Evolutionary conservation across 306 rosid species (phyloP).

Genomic region (Vachellia collinsii): DNA sequence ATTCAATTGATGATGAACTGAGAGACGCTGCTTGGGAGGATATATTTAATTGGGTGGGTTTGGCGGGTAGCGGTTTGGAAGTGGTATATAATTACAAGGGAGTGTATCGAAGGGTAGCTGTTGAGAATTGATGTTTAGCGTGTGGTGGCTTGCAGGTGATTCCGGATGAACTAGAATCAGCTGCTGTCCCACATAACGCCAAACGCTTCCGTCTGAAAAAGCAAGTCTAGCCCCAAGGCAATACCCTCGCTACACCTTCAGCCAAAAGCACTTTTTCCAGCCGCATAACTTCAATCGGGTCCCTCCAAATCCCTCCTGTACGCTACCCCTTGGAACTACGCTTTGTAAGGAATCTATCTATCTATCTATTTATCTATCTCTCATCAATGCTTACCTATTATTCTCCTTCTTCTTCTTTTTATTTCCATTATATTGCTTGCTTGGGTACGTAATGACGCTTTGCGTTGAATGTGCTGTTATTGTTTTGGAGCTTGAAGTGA

Average conservation of each 20-base stretch:
- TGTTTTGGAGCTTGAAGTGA: conserved; percentile 33
- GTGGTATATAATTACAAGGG: conserved; percentile 48
- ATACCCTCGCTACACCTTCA: conserved; percentile 53
- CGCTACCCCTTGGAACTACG: conserved; percentile 78
- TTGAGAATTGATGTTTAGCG: conserved; percentile 27
- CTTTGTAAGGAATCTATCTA: conserved; percentile 66
- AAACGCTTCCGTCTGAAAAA: conserved; percentile 49
- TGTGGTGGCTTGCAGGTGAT: too few species aligned
- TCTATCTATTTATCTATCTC: too few species aligned
- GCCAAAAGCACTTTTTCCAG: conserved; percentile 67
- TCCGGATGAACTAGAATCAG: conserved; percentile 64
- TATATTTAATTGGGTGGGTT: conserved; percentile 37
- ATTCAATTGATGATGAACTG: too few species aligned
- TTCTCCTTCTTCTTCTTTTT: neutral
- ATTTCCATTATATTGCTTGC: neutral
- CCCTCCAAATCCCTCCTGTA: conserved; percentile 67
- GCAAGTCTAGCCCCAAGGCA: conserved; percentile 60
- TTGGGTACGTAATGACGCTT: conserved; percentile 34
- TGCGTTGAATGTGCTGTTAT: conserved; percentile 4
- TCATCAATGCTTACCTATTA: conserved; percentile 54
- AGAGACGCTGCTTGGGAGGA: neutral
- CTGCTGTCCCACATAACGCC: conserved; percentile 52
- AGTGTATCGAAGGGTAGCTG: conserved; percentile 46
- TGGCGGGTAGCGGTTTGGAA: conserved; percentile 56
- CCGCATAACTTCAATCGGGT: conserved; percentile 47